These are phyloP conservation scores for Phyllosticta citriasiana DNA, from an alignment of 2,329 filamentous ascomycete genomes.

Conservation along the genomic window DNA sequence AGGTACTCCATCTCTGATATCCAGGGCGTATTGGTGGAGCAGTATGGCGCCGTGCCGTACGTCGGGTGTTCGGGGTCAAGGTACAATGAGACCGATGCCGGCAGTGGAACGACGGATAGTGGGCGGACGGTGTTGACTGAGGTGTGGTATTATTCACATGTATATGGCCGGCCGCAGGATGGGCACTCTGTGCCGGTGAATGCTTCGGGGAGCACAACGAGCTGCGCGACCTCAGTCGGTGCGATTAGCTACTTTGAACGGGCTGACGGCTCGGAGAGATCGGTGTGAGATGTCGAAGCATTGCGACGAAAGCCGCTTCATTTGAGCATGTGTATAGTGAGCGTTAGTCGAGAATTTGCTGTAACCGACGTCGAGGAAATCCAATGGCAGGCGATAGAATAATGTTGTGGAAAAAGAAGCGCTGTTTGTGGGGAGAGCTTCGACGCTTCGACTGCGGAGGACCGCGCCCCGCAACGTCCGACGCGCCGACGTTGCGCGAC, in stretches of 20 bases:
- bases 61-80: constrained; percentile 51
- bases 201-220: constrained; percentile 35
- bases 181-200: constrained; percentile 38
- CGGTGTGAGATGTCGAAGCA: not conserved
- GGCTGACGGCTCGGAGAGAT: constrained; percentile 15
- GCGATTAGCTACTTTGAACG: constrained; percentile 49
- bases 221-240: constrained; percentile 44
- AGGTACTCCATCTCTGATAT: constrained; percentile 45
- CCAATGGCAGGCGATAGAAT: not conserved
- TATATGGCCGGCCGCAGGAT: constrained; percentile 47
- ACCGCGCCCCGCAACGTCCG: not conserved
- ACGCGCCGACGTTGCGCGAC: not conserved
- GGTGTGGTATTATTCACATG: constrained; percentile 58
- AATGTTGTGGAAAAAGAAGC: not conserved
- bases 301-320: not conserved
- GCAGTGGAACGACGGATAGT: constrained; percentile 44
- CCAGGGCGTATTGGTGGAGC: constrained; percentile 39
- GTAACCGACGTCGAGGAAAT: not conserved
- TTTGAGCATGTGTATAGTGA: not conserved
- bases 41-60: constrained; percentile 48
- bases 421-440: not conserved
- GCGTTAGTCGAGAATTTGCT: not conserved
- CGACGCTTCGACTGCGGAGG: not conserved
- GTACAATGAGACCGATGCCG: constrained; percentile 51
- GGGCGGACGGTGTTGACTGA: constrained; percentile 50